phyloP scores from a whole-genome alignment of 306 rosid genomes.

The Quercus glauca region DNA sequence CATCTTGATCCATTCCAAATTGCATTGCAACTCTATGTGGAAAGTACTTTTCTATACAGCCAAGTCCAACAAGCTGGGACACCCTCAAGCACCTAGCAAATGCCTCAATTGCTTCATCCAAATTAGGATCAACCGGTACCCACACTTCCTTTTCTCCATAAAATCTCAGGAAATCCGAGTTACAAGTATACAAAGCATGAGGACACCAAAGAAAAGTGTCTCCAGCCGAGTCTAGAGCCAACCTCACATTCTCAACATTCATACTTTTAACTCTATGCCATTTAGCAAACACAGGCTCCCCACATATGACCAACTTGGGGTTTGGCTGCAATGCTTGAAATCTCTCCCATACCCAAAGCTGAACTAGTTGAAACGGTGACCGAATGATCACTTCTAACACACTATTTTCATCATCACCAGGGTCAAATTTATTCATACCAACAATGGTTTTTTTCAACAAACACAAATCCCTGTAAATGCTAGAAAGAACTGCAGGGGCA shows the following conservation, averaged over 20 bases:
- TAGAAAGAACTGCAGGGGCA: constrained; percentile 56
- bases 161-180: constrained; percentile 15
- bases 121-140: constrained; percentile 7
- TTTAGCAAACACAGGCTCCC: constrained; percentile 28
- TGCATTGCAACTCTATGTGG: constrained; percentile 61
- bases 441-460: constrained; percentile 29
- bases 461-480: constrained; percentile 46
- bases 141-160: constrained; percentile 28
- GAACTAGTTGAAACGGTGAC: constrained; percentile 56
- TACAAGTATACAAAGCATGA: constrained; percentile 22
- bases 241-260: constrained; percentile 32
- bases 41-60: constrained; percentile 31
- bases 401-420: neutral
- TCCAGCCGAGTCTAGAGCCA: constrained; percentile 24
- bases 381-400: constrained; percentile 1
- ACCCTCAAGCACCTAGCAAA: constrained; percentile 38
- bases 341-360: constrained; percentile 67
- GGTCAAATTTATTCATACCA: neutral
- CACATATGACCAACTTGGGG: neutral
- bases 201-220: constrained; percentile 48
- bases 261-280: constrained; percentile 33
- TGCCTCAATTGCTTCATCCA: constrained; percentile 14
- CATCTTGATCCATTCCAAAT: constrained; percentile 63
- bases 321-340: constrained; percentile 36
- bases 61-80: constrained; percentile 44